These are phyloP conservation scores for Leucocoprinus sp. DNA, from an alignment of 768 basidiomycete genomes.

Conservation along the genomic window DNA sequence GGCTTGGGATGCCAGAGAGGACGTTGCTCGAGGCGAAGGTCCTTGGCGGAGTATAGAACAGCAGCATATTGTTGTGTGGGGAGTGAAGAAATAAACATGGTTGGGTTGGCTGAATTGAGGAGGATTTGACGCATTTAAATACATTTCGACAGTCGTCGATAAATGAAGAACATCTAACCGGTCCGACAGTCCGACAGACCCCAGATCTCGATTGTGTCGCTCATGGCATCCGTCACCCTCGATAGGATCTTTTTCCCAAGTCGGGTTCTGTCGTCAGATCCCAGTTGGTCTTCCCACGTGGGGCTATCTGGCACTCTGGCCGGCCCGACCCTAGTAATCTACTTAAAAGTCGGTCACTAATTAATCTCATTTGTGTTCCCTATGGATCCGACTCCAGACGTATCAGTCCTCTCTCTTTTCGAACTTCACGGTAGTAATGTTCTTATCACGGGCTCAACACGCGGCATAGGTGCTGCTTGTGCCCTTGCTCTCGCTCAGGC, in stretches of 20 bases:
- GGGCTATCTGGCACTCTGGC: background rate
- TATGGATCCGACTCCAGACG: constrained; percentile 48
- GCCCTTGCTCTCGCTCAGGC: constrained; percentile 42
- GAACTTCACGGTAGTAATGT: constrained; percentile 57
- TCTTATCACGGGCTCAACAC: constrained; percentile 74
- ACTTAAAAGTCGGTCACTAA: constrained; percentile 4
- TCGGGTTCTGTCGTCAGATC: constrained; percentile 9
- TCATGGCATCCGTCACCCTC: background rate
- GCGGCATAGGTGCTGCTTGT: constrained; percentile 52
- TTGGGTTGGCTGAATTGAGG: constrained; percentile 11
- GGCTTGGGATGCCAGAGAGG: constrained; percentile 61
- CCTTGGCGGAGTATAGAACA: constrained; percentile 65
- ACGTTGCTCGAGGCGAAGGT: constrained; percentile 75
- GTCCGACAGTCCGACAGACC: constrained; percentile 9
- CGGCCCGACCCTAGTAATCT: constrained; percentile 14
- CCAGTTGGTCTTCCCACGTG: background rate
- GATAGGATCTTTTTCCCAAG: background rate
- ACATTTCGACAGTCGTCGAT: constrained; percentile 8
- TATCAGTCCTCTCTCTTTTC: constrained; percentile 52
- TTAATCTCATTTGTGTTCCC: constrained; percentile 11
- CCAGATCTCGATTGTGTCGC: constrained; percentile 10
- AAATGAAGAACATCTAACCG: constrained; percentile 4
- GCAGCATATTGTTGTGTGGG: constrained; percentile 48
- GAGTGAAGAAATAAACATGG: constrained; percentile 32
- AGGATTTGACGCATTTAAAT: constrained; percentile 8